Evolutionary conservation across 306 rosid species (phyloP), one percentile per base, ranked within the genome.

Genomic region (Dryas alaskensis): DNA sequence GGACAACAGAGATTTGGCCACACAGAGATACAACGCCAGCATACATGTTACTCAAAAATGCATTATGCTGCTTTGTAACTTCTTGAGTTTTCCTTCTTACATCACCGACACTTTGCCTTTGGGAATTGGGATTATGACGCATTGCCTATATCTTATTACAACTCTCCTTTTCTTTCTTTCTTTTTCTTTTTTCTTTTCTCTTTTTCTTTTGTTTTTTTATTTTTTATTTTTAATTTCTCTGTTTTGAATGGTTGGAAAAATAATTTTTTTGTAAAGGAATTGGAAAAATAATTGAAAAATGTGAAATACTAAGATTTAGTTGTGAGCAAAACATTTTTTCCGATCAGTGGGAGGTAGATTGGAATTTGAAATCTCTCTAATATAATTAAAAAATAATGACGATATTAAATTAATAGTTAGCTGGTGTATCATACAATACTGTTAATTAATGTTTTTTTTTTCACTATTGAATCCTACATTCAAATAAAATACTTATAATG

Each of bases 41-140:
- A 14, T 14, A 40, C 14, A 40, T 46, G n/a, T 27, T 72, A 25
- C 57, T 46, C 13, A 31, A 49, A 59, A 1, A 10, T 2, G 45
- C 39, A 7, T 31, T 22, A 8, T 17, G 13, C 22, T 63, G 25
- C 12, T 42, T 0, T 12, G 54, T 70, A 22, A 44, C 31, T 70
- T 14, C 49, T 5, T 60, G 4, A 47, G 69, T 58, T 44, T 67
- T 5, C 37, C 22, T 67, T 27, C 37, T 39, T 58, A 76, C 77
- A 73, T 70, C 86, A 89, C 91, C 93, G 93, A 89, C 93, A 81
- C 78, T 77, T 58, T 60, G 37, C 59, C 46, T 62, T 44, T 31
- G 22, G 57, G 86, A 81, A 59, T 44, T 31, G 22, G 57, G 86
- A 81, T 69, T 79, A 73, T 45, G 79, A 89, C 85, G 83, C 73